These are phyloP conservation scores for Narthecium ossifragum DNA, from an alignment of 106 monocot species.

Conservation along the genomic window DNA sequence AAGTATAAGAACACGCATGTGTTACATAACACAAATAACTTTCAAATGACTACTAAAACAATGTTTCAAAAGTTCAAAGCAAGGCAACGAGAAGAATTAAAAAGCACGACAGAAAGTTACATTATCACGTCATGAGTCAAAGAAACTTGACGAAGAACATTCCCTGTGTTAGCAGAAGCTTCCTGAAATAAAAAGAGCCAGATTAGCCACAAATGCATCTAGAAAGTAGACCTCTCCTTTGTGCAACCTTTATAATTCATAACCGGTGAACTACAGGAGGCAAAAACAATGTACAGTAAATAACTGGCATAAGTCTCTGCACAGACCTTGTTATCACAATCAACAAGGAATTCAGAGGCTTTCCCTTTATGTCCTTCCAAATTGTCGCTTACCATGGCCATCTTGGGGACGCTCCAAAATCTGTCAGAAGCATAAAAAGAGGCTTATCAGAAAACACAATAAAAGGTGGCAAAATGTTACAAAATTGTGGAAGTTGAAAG, in stretches of 20 bases:
- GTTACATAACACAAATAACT: background rate
- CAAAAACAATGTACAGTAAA: background rate
- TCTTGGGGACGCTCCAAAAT: constrained; percentile 29
- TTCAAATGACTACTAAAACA: background rate
- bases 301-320: background rate
- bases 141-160: constrained; percentile 53
- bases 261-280: no score
- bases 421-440: constrained; percentile 15
- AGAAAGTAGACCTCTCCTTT: no score
- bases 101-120: constrained; percentile 28
- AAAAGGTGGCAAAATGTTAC: background rate
- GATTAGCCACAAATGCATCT: constrained; percentile 5
- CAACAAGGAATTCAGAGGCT: constrained; percentile 6
- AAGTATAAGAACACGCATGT: background rate
- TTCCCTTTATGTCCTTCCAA: constrained; percentile 4
- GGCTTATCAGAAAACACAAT: background rate
- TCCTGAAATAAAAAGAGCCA: constrained; percentile 25
- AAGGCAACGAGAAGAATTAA: background rate
- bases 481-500: background rate
- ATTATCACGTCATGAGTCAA: constrained; percentile 51
- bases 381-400: constrained; percentile 10
- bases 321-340: constrained; percentile 26
- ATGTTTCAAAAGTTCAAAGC: background rate
- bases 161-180: constrained; percentile 5
- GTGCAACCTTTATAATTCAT: no score